phyloP scores from a whole-genome alignment of 305 asterid genomes.

The Coffea humblotiana region DNA sequence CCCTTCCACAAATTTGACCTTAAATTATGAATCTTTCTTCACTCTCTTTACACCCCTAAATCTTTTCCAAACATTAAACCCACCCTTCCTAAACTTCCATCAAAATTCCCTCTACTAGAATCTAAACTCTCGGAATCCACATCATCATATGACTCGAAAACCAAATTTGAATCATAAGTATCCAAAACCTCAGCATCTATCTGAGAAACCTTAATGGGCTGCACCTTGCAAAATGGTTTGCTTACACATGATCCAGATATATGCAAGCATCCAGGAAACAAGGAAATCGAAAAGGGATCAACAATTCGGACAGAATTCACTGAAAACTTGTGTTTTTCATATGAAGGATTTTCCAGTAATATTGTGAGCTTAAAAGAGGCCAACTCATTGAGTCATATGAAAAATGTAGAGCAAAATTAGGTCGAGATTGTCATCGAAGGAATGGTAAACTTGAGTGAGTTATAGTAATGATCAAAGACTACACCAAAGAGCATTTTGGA shows the following conservation, averaged over 20 bases:
- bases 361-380: constrained; percentile 58
- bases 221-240: constrained; percentile 47
- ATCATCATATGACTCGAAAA: constrained; percentile 22
- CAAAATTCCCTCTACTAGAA: constrained; percentile 25
- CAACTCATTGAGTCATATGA: constrained; percentile 17
- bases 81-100: constrained; percentile 30
- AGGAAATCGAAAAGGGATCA: constrained; percentile 34
- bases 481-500: too few relatives aligned
- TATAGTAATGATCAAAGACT: too few relatives aligned
- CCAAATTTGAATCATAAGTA: constrained; percentile 23
- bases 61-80: constrained; percentile 52
- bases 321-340: constrained; percentile 32
- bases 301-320: constrained; percentile 35
- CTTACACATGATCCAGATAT: constrained; percentile 38
- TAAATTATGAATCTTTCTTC: constrained; percentile 27
- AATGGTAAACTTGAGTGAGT: not conserved
- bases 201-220: constrained; percentile 52
- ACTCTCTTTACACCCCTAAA: constrained; percentile 32
- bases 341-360: constrained; percentile 40
- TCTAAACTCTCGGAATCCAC: constrained; percentile 38
- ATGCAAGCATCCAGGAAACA: constrained; percentile 44
- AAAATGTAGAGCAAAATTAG: constrained; percentile 7
- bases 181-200: constrained; percentile 45
- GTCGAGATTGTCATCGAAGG: not conserved
- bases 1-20: constrained; percentile 25